Conservation (phyloP, 306 rosid genomes). For the Albizia julibrissin region DNA sequence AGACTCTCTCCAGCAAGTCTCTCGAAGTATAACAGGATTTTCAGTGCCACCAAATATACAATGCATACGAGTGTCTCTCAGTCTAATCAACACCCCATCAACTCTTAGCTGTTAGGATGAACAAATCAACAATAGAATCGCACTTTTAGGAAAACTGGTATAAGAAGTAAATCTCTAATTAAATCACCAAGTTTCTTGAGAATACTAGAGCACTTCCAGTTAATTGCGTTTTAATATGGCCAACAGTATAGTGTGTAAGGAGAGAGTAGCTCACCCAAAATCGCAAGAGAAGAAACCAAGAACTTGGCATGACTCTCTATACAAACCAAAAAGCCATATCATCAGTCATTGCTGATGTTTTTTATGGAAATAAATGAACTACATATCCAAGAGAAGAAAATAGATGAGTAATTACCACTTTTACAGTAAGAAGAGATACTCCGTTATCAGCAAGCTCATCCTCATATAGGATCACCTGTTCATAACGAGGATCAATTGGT, state of each 20-base stretch:
- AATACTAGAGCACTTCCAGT: conserved; percentile 14
- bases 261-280: conserved; percentile 77
- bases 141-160: neutral
- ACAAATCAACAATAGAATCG: conserved; percentile 18
- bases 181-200: conserved; percentile 8
- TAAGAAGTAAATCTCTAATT: conserved; percentile 28
- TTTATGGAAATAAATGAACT: neutral
- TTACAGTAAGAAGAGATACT: conserved; percentile 86
- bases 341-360: conserved; percentile 36
- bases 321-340: conserved; percentile 41
- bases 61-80: conserved; percentile 95
- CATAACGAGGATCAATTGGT: conserved; percentile 32
- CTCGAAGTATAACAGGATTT: conserved; percentile 73
- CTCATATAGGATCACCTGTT: conserved; percentile 91
- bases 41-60: conserved; percentile 62
- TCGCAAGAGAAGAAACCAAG: conserved; percentile 96
- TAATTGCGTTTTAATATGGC: conserved; percentile 18
- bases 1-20: conserved; percentile 96
- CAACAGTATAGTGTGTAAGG: conserved; percentile 17
- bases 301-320: conserved; percentile 95
- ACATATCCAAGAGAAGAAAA: conserved; percentile 30
- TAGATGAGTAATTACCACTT: conserved; percentile 71
- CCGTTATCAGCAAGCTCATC: conserved; percentile 98
- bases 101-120: conserved; percentile 82
- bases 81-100: conserved; percentile 92